Conservation (phyloP, 1,284 basidiomycete species). For the Sanghuangporus baumii region DNA sequence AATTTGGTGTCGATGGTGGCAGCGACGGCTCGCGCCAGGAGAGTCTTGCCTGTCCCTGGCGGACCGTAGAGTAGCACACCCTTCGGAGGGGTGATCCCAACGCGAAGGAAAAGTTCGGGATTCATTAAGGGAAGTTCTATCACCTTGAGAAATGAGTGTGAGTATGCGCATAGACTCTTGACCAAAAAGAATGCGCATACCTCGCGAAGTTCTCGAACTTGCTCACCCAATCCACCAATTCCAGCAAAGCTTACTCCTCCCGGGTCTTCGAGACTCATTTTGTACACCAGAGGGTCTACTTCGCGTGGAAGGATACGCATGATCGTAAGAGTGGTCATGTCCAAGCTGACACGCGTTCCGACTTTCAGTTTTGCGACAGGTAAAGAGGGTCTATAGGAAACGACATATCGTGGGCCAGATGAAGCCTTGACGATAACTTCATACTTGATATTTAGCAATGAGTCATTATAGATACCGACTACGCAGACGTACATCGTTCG, state of each 20-base stretch:
- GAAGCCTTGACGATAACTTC: slow-evolving; percentile 99
- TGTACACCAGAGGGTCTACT: slow-evolving; percentile 97
- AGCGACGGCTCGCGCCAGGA: slow-evolving; percentile 93
- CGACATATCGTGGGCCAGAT: slow-evolving; percentile 96
- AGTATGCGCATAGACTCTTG: not conserved
- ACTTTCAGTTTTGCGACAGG: slow-evolving; percentile 92
- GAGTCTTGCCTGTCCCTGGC: slow-evolving; percentile 93
- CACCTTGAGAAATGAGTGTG: slow-evolving; percentile 44
- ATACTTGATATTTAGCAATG: not conserved
- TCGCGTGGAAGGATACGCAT: slow-evolving; percentile 98
- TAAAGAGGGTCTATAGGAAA: slow-evolving; percentile 93
- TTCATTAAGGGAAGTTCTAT: slow-evolving; percentile 95
- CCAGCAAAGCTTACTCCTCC: slow-evolving; percentile 95
- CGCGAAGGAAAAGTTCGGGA: slow-evolving; percentile 92
- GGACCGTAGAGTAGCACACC: slow-evolving; percentile 92
- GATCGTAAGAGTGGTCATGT: slow-evolving; percentile 99
- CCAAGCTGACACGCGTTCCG: slow-evolving; percentile 93
- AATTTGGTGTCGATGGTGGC: slow-evolving; percentile 96
- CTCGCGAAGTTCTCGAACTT: slow-evolving; percentile 95
- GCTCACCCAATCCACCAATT: slow-evolving; percentile 94
- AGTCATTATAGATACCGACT: not conserved
- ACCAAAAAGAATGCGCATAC: slow-evolving; percentile 34
- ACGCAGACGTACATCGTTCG: slow-evolving; percentile 75
- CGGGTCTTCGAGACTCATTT: slow-evolving; percentile 98
- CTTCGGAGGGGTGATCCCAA: slow-evolving; percentile 95